Base-by-base conservation (phyloP, 2,329 filamentous ascomycete species). In the Trichoderma cornu-damae region DNA sequence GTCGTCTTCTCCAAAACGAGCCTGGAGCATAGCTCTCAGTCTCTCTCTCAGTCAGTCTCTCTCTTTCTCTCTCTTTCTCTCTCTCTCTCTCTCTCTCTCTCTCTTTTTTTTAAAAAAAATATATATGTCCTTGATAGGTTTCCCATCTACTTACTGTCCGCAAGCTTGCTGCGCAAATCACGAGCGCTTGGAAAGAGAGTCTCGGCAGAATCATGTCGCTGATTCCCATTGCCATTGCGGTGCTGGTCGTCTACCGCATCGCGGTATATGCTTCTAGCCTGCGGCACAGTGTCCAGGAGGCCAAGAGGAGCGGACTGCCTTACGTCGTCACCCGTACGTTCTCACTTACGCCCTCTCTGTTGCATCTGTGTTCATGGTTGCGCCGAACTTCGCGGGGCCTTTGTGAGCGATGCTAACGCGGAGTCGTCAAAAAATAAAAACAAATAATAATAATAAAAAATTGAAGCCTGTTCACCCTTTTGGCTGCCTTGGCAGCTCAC, bases 401-500 rank as follows among this genome's bases (percentile, higher is more conserved):
- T 18, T 18, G n/a, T n/a, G 16, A 37, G 6, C 14, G 5, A 20
- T n/a, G 24, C 57, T 59, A 35, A 59, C 26, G 28, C n/a, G 16
- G 12, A 16, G 4, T 16, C 14, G 9, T 43, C 14, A 24, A n/a
- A n/a, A n/a, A n/a, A n/a, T n/a, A n/a, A n/a, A n/a, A n/a, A n/a
- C n/a, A n/a, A n/a, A n/a, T n/a, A n/a, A n/a, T n/a, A n/a, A n/a
- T n/a, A n/a, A n/a, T n/a, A n/a, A n/a, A n/a, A n/a, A 49, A 43
- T 22, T 6, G 44, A 35, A 83, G 80, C 80, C 12, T 67, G 74
- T 40, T 74, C 72, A 18, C 75, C 79, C 1, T 79, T 81, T 65
- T 79, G 77, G 62, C 62, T 75, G 14, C 64, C 76, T 20, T 87
- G 84, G 80, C 75, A 85, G 56, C 64, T 85, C 24, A 79, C 80